Percentiles rank a stretch among this genome's conserved stretches.
These are phyloP conservation scores for Selaginella moellendorffii DNA, from an alignment of 75 land plant genomes.

Conservation along the genomic window DNA sequence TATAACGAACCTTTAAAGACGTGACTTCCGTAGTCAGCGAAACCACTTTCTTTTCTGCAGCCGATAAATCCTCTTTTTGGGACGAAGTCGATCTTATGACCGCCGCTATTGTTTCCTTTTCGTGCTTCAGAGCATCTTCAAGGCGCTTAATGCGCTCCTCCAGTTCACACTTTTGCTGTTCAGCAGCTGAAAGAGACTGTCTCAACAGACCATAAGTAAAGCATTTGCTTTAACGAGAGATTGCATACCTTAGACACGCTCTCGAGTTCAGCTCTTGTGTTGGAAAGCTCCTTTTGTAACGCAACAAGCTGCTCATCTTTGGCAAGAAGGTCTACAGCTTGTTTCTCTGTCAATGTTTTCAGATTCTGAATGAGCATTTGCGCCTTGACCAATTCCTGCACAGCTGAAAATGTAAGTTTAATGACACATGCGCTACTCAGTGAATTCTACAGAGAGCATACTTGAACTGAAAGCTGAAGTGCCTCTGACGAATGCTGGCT, in stretches of 20 bases:
- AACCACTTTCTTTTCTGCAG: constrained; percentile 7
- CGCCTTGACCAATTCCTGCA: neutral
- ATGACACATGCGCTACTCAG: neutral
- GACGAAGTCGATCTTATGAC: neutral
- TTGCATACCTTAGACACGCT: neutral
- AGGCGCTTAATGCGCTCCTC: constrained; percentile 12
- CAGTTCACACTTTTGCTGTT: constrained; percentile 2
- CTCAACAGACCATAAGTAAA: neutral
- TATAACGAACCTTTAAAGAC: constrained; percentile 15
- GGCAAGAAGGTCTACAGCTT: neutral
- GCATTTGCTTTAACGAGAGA: neutral
- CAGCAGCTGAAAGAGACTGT: constrained; percentile 22
- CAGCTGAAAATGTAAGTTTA: neutral
- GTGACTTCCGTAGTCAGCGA: constrained; percentile 1
- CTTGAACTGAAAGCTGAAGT: neutral
- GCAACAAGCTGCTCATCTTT: neutral
- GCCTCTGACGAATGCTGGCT: neutral
- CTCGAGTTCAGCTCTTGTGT: neutral
- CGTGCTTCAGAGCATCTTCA: constrained; percentile 7
- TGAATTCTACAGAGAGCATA: neutral
- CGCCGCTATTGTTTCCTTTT: neutral
- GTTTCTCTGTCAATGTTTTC: neutral
- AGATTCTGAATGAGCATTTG: neutral
- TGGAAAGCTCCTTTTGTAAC: neutral
- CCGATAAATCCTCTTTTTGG: neutral